Percentiles rank a stretch among this genome's conserved stretches.
Evolutionary conservation across 306 rosid genomes (phyloP).

Genomic region (Delonix regia): DNA sequence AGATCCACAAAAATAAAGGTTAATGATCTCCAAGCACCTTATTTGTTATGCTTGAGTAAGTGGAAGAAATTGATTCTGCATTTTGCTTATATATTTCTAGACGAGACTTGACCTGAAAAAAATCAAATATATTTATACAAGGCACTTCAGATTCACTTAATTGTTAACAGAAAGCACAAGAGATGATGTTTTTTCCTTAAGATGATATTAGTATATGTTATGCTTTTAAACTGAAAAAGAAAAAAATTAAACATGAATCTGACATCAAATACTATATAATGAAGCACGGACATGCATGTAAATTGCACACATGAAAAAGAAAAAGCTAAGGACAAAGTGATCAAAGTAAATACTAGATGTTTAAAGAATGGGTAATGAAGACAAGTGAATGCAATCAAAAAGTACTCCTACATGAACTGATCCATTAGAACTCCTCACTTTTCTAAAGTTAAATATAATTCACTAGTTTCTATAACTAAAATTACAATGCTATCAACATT

Average conservation of each 20-base stretch:
- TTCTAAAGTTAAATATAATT: conserved; percentile 18
- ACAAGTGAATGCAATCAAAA: background rate
- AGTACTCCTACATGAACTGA: background rate
- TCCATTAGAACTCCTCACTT: conserved; percentile 3
- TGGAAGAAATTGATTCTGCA: conserved; percentile 70
- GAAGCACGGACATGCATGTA: conserved; percentile 5
- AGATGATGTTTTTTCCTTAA: conserved; percentile 17
- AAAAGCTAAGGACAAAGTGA: background rate
- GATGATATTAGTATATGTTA: conserved; percentile 12
- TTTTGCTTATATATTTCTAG: conserved; percentile 79
- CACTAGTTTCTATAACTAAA: conserved; percentile 15
- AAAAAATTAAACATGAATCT: background rate
- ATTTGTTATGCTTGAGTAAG: conserved; percentile 65
- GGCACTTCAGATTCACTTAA: conserved; percentile 1
- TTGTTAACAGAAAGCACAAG: background rate
- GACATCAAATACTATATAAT: background rate
- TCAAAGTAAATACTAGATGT: background rate
- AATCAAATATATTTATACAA: conserved; percentile 24
- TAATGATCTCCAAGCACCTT: conserved; percentile 53
- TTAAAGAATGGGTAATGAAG: conserved; percentile 3
- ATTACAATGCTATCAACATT: background rate
- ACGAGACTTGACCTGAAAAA: conserved; percentile 74
- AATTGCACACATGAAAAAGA: background rate
- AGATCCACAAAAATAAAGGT: conserved; percentile 23
- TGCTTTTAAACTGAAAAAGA: conserved; percentile 18